Conservation (phyloP, 768 basidiomycete genomes). For the Tulasnella sp. region DNA sequence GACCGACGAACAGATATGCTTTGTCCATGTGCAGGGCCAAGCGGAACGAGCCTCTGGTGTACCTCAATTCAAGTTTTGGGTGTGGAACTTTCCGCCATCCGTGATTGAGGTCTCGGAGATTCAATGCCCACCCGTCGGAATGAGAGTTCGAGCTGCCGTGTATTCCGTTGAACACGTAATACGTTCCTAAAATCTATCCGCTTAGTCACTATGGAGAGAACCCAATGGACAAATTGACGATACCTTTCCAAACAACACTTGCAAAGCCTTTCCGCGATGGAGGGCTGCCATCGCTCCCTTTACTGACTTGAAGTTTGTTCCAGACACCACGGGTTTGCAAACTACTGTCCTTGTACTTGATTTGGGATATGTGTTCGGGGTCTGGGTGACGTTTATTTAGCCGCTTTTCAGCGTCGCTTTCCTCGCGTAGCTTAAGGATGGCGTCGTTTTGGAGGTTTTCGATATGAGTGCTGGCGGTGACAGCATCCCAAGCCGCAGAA, state of each 20-base stretch:
- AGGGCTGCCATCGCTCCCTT: conserved; percentile 28
- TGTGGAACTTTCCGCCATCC: conserved; percentile 9
- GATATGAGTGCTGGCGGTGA: background rate
- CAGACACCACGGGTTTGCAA: conserved; percentile 36
- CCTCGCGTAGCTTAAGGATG: background rate
- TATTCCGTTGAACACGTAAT: conserved; percentile 23
- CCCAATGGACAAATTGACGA: background rate
- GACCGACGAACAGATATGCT: conserved; percentile 36
- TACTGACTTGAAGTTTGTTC: conserved; percentile 28
- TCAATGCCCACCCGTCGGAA: conserved; percentile 24
- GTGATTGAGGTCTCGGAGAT: conserved; percentile 19
- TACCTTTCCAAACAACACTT: conserved; percentile 27
- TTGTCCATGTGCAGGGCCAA: conserved; percentile 28
- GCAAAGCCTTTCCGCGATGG: conserved; percentile 28
- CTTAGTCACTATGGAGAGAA: conserved; percentile 23
- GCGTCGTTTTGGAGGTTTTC: background rate
- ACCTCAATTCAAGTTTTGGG: background rate
- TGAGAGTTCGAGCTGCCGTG: conserved; percentile 24
- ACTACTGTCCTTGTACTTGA: background rate
- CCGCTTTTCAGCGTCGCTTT: background rate
- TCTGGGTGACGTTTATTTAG: background rate
- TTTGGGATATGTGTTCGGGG: background rate
- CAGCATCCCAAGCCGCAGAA: conserved; percentile 26
- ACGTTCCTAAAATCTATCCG: conserved; percentile 20
- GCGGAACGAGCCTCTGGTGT: conserved; percentile 3